Evolutionary conservation across 352 stramenopile genomes (phyloP), one percentile per base, ranked within the genome.

Genomic region (Globisporangium takayamanum): DNA sequence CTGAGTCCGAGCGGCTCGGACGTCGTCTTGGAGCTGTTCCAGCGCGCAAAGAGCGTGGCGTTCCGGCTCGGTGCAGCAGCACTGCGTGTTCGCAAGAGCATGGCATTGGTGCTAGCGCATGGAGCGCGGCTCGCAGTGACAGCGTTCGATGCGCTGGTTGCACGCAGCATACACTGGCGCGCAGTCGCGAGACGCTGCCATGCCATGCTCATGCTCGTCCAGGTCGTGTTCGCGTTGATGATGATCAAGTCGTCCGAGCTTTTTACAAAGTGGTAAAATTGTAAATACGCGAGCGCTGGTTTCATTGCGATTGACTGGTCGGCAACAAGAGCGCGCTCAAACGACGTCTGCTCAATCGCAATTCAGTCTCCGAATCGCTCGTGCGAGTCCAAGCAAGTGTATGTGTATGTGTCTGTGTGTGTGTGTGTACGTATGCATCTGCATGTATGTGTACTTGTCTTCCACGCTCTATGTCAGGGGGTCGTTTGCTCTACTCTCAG

Each of bases 401-500:
- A 15, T 12, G 3, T 52, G 47, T 52, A 4, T 42, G 49, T 30
- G 46, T 10, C 11, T 8, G 11, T 36, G 8, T 50, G 10, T 33
- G 10, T 30, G 15, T 12, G 36, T 30, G 6, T 25, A 0, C 66
- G 30, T 62, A 11, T 62, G n/a, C 28, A 33, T 33, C 28, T 33
- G 28, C 5, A 33, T 28, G 36, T 63, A 41, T 53, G 26, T 65
- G 42, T 69, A 25, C 48, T 6, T 57, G 20, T 49, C n/a, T 42
- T 20, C 47, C 80, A 90, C 67, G 67, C 65, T 87, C 71, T 86
- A 86, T 83, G 80, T 90, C 80, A 90, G 78, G 80, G 84, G 72
- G 65, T 80, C 81, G 78, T 80, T 76, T 84, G 75, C 75, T 84
- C 56, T 66, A 66, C 70, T 47, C 61, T 68, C 72, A 53, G 67